These are phyloP conservation scores for Coemansia sp. DNA, from an alignment of 192 early-diverging fungal genomes.

Conservation along the genomic window DNA sequence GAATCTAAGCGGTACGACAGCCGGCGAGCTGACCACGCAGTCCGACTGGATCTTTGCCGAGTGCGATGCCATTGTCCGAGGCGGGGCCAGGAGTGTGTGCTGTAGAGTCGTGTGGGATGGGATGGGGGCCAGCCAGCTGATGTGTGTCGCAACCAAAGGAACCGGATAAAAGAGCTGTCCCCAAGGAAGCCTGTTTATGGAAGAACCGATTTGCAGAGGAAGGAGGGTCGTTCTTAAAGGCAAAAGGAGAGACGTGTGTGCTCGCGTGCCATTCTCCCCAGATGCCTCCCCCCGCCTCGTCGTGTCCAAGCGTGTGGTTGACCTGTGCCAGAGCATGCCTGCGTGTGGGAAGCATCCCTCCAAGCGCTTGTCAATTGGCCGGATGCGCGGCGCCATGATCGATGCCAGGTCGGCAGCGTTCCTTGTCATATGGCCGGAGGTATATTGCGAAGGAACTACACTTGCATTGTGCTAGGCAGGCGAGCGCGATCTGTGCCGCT, in stretches of 20 bases:
- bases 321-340: no score
- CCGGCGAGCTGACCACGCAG: constrained; percentile 33
- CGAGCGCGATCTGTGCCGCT: background rate
- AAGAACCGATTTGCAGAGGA: background rate
- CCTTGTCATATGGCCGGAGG: no score
- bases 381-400: no score
- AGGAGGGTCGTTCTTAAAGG: background rate
- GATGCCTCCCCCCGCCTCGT: no score
- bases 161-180: background rate
- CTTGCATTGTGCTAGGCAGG: background rate
- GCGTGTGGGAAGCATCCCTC: no score
- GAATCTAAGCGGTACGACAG: constrained; percentile 25
- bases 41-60: constrained; percentile 27
- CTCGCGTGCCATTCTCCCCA: no score
- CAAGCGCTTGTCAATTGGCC: no score
- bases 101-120: no score
- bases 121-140: no score
- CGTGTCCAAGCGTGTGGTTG: no score
- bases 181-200: background rate
- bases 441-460: background rate
- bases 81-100: background rate
- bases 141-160: no score
- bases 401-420: no score
- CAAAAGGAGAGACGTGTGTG: background rate
- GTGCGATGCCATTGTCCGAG: constrained; percentile 1